Conservation (phyloP, 768 basidiomycete species). For the Gyrodon lividus region DNA sequence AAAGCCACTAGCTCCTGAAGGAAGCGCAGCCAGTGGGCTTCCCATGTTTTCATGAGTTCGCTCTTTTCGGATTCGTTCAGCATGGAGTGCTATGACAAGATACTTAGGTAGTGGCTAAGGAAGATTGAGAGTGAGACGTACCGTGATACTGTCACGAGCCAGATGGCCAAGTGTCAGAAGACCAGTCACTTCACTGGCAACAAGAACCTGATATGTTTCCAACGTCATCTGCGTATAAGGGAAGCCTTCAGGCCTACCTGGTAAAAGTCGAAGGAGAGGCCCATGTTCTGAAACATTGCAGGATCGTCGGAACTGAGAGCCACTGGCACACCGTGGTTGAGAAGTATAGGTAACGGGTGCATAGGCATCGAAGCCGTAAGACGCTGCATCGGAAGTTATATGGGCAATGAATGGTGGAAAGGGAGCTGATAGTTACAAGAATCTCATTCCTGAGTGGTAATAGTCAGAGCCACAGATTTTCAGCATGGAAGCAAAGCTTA, state of each 20-base stretch:
- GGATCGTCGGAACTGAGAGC: conserved; percentile 76
- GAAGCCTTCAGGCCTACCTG: conserved; percentile 45
- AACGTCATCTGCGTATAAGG: not conserved
- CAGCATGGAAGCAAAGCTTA: conserved; percentile 35
- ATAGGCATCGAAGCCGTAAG: conserved; percentile 77
- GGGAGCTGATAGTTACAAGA: conserved; percentile 42
- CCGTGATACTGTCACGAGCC: conserved; percentile 69
- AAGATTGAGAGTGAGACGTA: not conserved
- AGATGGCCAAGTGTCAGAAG: conserved; percentile 60
- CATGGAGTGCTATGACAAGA: conserved; percentile 47
- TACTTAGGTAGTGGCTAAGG: not conserved
- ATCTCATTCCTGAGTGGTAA: conserved; percentile 66
- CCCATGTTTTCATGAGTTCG: conserved; percentile 43
- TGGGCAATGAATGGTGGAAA: not conserved
- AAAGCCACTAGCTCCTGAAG: conserved; percentile 34
- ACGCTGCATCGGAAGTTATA: conserved; percentile 40
- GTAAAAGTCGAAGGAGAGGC: conserved; percentile 75
- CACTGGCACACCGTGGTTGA: conserved; percentile 74
- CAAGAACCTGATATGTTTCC: conserved; percentile 49
- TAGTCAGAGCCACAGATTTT: not conserved
- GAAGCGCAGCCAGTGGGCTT: conserved; percentile 47
- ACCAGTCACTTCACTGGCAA: conserved; percentile 64
- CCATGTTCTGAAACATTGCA: conserved; percentile 74
- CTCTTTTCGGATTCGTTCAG: conserved; percentile 47
- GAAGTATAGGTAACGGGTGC: conserved; percentile 69